Evolutionary conservation across 1,139 yeast species (phyloP), one percentile per base, ranked within the genome.

Genomic region (Nakaseomyces bracarensis): DNA sequence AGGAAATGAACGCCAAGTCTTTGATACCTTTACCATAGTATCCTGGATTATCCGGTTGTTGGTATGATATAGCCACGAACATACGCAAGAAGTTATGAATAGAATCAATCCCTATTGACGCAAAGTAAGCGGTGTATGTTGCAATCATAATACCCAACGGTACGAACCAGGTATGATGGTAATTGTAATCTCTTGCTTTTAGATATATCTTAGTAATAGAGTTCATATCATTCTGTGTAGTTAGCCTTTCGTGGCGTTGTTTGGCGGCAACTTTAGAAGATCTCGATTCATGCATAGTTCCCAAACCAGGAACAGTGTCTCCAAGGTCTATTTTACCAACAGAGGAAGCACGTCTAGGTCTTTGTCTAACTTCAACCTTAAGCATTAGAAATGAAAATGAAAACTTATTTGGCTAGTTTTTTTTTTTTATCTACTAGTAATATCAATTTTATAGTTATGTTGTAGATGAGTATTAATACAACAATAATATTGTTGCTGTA

Each of bases 21-120:
- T 79, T 76, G 39, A 58, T 68, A 43, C 97, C 97, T 63, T 89
- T 89, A 37, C 85, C 96, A 59, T 87, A 89, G 53, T 65, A 31
- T 41, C 46, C 63, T 47, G 53, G 47, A 26, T 54, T 60, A 3
- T 57, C 62, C 37, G 18, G 25, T 5, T 81, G 69, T 43, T 67
- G 68, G 60, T 87, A 85, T 1, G 93, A 79, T n/a, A 84, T 72
- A 11, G 73, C 61, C 39, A 86, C 69, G 61, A 83, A 79, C 53
- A 70, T 70, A 54, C 75, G 75, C 43, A 87, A 67, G 31, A 76
- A 71, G 59, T 84, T 84, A 15, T 74, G 55, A 29, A 66, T 61
- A 46, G 73, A 71, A 8, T 78, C 77, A 11, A 74, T 70, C 23
- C 74, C 56, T 8, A 18, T 10, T 7, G 34, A 16, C 11, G 34